Conservation (phyloP, 306 rosid genomes). For the Albizia julibrissin region DNA sequence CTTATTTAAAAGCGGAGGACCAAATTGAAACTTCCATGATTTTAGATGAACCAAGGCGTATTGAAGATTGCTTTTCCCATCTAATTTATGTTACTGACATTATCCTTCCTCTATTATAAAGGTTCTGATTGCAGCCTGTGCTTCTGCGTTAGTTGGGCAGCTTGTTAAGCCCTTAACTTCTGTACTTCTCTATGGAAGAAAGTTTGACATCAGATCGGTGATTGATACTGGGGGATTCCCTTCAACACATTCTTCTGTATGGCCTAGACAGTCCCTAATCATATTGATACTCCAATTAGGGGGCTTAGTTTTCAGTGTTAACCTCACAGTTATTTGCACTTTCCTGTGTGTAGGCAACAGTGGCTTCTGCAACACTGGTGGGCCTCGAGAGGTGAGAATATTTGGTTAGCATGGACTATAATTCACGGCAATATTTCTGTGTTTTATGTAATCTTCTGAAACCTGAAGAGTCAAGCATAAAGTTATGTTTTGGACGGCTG, state of each 20-base stretch:
- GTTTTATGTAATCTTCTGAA: neutral
- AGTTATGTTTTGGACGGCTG: neutral
- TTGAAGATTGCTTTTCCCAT: neutral
- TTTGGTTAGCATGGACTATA: neutral
- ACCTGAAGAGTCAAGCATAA: neutral
- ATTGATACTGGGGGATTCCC: conserved; percentile 90
- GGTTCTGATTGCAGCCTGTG: conserved; percentile 79
- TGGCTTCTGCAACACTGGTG: conserved; percentile 77
- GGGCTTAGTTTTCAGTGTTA: conserved; percentile 12
- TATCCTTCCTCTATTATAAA: conserved; percentile 20
- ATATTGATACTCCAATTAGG: neutral
- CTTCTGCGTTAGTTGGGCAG: conserved; percentile 75
- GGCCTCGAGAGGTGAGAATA: conserved; percentile 74
- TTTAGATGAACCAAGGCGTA: neutral
- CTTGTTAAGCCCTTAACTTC: conserved; percentile 76
- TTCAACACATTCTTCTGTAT: conserved; percentile 91
- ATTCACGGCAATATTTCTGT: neutral
- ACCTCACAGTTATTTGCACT: conserved; percentile 35
- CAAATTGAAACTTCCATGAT: neutral
- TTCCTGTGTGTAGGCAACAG: conserved; percentile 59
- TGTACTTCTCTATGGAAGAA: conserved; percentile 64
- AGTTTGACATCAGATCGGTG: conserved; percentile 61
- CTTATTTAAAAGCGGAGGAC: neutral
- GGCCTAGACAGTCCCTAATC: conserved; percentile 18
- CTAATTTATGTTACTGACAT: neutral